A percentile compares a stretch with the other conserved stretches of the same genome.
These are phyloP conservation scores for Dillenia turbinata DNA, from an alignment of 164 flowering plant genomes.

Conservation along the genomic window DNA sequence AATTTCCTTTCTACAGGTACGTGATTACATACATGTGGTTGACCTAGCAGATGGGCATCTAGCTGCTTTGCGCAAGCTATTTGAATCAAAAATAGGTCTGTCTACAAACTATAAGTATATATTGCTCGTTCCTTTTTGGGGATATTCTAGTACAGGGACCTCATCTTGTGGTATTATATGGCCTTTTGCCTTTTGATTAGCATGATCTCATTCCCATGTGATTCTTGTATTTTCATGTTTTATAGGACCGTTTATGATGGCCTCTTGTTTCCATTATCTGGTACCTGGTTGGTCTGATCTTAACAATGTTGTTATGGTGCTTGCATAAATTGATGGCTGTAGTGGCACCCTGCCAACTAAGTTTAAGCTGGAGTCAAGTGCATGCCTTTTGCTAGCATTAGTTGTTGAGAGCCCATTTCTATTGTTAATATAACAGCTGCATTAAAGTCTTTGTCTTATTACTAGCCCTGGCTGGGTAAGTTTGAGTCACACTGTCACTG, in stretches of 20 bases:
- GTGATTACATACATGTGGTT: conserved; percentile 95
- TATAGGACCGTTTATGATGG: neutral
- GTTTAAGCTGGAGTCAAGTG: too few species aligned
- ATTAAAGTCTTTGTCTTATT: neutral
- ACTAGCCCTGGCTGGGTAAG: neutral
- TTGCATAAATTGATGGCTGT: too few species aligned
- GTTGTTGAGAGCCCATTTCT: too few species aligned
- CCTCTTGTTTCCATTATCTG: neutral
- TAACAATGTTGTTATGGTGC: too few species aligned
- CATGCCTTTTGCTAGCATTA: too few species aligned
- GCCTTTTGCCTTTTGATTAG: too few species aligned
- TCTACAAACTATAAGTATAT: neutral
- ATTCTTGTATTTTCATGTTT: too few species aligned
- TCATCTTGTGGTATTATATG: too few species aligned
- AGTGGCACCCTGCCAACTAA: too few species aligned
- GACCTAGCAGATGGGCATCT: conserved; percentile 91
- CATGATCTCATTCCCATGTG: too few species aligned
- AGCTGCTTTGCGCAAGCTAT: conserved; percentile 73
- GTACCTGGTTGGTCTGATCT: too few species aligned
- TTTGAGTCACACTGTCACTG: neutral
- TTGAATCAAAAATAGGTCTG: conserved; percentile 60
- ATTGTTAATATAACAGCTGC: neutral
- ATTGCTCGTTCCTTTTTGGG: neutral
- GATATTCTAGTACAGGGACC: neutral
- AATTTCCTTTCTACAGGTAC: conserved; percentile 48